These are phyloP conservation scores for Maudiozyma pseudohumilis DNA, from an alignment of 805 yeast genomes.

Conservation along the genomic window DNA sequence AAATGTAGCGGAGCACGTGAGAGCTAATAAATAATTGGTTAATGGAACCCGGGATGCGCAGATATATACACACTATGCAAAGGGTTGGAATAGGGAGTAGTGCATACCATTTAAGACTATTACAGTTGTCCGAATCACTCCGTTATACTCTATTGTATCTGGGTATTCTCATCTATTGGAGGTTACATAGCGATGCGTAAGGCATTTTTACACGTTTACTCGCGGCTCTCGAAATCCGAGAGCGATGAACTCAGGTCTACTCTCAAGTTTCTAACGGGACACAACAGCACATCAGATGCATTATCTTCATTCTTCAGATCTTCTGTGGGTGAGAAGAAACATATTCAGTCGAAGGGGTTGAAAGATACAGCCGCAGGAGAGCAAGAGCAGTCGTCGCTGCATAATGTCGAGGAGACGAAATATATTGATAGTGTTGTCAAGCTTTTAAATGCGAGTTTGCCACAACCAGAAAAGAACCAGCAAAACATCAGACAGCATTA, in stretches of 20 bases:
- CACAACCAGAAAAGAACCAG: slow-evolving; percentile 16
- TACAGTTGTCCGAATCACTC: too few relatives aligned
- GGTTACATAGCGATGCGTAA: slow-evolving; percentile 14
- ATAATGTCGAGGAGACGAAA: slow-evolving; percentile 6
- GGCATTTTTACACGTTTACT: slow-evolving; percentile 15
- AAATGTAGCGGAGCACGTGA: too few relatives aligned
- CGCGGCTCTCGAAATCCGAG: slow-evolving; percentile 14
- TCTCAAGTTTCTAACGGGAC: slow-evolving; percentile 17
- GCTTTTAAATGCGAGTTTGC: slow-evolving; percentile 22
- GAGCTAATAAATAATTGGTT: too few relatives aligned
- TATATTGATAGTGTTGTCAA: slow-evolving; percentile 23
- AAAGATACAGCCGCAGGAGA: too few relatives aligned
- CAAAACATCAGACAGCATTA: slow-evolving; percentile 22
- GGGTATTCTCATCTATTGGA: too few relatives aligned
- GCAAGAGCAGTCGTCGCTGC: background rate
- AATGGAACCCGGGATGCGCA: too few relatives aligned
- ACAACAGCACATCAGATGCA: slow-evolving; percentile 7
- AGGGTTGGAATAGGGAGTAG: too few relatives aligned
- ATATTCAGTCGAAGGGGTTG: background rate
- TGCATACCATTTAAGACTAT: too few relatives aligned
- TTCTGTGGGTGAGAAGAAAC: background rate
- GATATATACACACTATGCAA: too few relatives aligned
- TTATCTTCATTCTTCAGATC: slow-evolving; percentile 2
- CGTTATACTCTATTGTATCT: too few relatives aligned
- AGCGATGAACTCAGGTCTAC: slow-evolving; percentile 20